A percentile compares a stretch with the other conserved stretches of the same genome.
Conservation (phyloP, 2,329 filamentous ascomycete species). For the Fusarium vanettenii region DNA sequence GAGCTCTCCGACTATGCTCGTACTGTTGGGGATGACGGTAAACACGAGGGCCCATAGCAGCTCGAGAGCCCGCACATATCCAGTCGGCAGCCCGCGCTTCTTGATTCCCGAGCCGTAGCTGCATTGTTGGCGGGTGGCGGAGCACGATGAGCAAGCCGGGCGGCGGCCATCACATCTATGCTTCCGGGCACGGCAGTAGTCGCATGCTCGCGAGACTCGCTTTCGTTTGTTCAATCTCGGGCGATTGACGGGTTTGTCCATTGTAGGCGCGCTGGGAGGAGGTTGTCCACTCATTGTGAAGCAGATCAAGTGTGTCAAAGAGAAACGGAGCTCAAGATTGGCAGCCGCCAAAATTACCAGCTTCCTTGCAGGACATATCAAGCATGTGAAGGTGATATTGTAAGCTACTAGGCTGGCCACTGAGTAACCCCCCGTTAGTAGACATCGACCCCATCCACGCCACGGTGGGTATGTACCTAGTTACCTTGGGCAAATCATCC, state of each 20-base stretch:
- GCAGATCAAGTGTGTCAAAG: neutral
- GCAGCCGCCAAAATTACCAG: neutral
- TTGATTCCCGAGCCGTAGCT: neutral
- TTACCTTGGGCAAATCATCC: neutral
- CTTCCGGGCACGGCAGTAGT: neutral
- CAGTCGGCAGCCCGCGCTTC: constrained; percentile 1
- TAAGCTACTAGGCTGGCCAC: neutral
- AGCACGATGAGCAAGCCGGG: neutral
- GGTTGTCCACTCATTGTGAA: neutral
- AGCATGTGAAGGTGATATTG: neutral
- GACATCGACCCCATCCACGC: neutral
- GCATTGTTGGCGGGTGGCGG: neutral
- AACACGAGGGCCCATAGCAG: neutral
- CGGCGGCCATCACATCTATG: neutral
- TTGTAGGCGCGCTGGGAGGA: neutral
- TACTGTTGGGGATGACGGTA: neutral
- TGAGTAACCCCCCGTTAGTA: neutral
- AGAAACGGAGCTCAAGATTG: neutral
- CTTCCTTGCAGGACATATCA: neutral
- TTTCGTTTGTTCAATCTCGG: neutral
- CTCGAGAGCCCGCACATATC: neutral
- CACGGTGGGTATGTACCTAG: neutral
- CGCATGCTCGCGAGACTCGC: neutral
- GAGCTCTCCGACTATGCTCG: neutral
- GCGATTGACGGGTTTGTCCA: neutral